Percentiles rank a stretch among this genome's conserved stretches.
Conservation (phyloP, 768 basidiomycete species). For the Calocera viscosa region DNA sequence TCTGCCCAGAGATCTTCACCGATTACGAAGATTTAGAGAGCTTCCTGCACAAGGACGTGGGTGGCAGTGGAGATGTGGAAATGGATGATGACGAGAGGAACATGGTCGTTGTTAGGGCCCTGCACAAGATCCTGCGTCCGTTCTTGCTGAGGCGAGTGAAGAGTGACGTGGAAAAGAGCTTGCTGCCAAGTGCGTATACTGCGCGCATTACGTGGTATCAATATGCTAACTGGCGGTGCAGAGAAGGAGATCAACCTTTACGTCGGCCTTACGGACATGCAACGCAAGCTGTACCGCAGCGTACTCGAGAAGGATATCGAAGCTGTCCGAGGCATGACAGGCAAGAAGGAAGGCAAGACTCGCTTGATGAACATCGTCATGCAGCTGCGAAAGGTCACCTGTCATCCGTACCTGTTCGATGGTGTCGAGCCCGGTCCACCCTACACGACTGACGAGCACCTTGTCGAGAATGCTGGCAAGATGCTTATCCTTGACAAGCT, state of each 20-base stretch:
- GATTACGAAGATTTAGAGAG: slow-evolving; percentile 82
- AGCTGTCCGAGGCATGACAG: slow-evolving; percentile 87
- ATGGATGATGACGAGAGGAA: slow-evolving; percentile 60
- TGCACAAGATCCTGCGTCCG: slow-evolving; percentile 92
- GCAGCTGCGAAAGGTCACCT: slow-evolving; percentile 75
- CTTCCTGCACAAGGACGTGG: slow-evolving; percentile 78
- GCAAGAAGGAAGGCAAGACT: slow-evolving; percentile 98
- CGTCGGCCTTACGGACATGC: slow-evolving; percentile 93
- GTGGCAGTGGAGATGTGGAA: slow-evolving; percentile 35
- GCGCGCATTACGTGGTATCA: neutral
- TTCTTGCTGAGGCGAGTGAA: slow-evolving; percentile 92
- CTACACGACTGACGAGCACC: slow-evolving; percentile 94
- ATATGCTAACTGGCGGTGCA: slow-evolving; percentile 23
- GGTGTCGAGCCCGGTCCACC: slow-evolving; percentile 98
- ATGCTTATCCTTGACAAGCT: slow-evolving; percentile 97
- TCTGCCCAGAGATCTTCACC: slow-evolving; percentile 91
- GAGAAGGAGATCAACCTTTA: slow-evolving; percentile 99
- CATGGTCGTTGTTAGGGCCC: slow-evolving; percentile 86
- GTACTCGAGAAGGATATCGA: slow-evolving; percentile 97
- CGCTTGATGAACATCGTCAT: slow-evolving; percentile 97
- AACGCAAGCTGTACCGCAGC: slow-evolving; percentile 93
- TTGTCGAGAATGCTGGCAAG: slow-evolving; percentile 88
- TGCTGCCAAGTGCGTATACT: slow-evolving; percentile 61
- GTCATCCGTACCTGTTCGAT: slow-evolving; percentile 85
- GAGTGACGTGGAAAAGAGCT: slow-evolving; percentile 89